These are phyloP conservation scores for Eucalyptus sp. DNA, from an alignment of 345 rosid species.

Conservation along the genomic window DNA sequence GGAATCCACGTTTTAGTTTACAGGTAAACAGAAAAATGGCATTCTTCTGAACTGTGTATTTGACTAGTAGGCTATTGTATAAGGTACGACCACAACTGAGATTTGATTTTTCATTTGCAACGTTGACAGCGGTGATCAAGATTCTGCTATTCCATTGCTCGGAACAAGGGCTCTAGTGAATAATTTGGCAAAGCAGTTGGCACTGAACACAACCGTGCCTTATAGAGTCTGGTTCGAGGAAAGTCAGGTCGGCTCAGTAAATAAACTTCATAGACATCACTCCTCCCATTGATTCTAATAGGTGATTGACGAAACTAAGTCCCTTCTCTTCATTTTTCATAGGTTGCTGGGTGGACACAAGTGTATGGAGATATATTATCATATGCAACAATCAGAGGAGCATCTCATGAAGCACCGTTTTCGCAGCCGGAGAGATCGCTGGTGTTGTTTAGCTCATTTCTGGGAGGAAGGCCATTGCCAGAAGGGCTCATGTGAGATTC, in stretches of 20 bases:
- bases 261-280: not conserved
- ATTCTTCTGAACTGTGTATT: not conserved
- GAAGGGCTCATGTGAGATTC: not conserved
- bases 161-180: conserved; percentile 11
- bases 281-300: not conserved
- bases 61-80: not conserved
- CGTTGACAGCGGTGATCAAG: not conserved
- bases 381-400: conserved; percentile 44
- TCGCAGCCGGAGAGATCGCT: conserved; percentile 37
- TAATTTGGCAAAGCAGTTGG: conserved; percentile 18
- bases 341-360: conserved; percentile 55
- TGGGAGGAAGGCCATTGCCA: conserved; percentile 29
- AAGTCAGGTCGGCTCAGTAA: conserved; percentile 13
- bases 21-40: not conserved
- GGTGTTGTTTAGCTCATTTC: conserved; percentile 19
- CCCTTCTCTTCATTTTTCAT: not conserved
- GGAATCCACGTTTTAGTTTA: not conserved
- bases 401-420: conserved; percentile 38
- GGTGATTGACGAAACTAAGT: not conserved
- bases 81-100: not conserved
- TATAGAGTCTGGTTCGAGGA: conserved; percentile 34
- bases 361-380: conserved; percentile 24
- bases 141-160: not conserved
- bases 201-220: conserved; percentile 24
- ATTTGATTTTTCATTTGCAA: not conserved